Percentiles rank a stretch among this genome's conserved stretches.
These are phyloP conservation scores for Asterophora parasitica DNA, from an alignment of 768 basidiomycete species.

Conservation along the genomic window DNA sequence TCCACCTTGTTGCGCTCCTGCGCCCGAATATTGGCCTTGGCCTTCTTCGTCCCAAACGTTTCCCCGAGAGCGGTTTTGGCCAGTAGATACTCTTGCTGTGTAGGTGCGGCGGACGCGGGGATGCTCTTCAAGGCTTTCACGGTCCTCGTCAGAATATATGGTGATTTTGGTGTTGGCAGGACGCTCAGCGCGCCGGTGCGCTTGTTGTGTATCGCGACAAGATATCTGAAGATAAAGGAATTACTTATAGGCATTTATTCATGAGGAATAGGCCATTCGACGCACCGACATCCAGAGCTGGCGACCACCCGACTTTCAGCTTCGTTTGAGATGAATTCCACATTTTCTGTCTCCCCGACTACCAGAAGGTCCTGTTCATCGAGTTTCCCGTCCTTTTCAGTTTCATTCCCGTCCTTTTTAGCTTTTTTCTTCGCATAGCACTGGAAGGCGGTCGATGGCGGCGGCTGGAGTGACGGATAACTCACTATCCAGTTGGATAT, in stretches of 20 bases:
- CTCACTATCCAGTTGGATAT: constrained; percentile 33
- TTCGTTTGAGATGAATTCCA: constrained; percentile 75
- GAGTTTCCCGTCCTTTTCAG: constrained; percentile 18
- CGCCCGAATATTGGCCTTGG: constrained; percentile 78
- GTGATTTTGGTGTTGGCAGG: constrained; percentile 61
- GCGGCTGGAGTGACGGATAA: constrained; percentile 63
- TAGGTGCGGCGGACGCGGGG: constrained; percentile 43
- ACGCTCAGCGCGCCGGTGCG: constrained; percentile 65
- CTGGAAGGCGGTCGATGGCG: constrained; percentile 54
- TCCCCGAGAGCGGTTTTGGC: constrained; percentile 81
- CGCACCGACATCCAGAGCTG: constrained; percentile 66
- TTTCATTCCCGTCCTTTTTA: constrained; percentile 17
- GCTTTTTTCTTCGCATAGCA: constrained; percentile 47
- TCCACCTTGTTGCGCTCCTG: constrained; percentile 89
- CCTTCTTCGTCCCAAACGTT: constrained; percentile 94
- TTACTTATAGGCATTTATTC: not conserved
- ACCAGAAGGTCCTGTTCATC: constrained; percentile 42
- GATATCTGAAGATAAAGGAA: constrained; percentile 52
- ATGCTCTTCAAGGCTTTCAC: constrained; percentile 82
- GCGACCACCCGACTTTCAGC: constrained; percentile 45
- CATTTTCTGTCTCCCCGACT: constrained; percentile 77
- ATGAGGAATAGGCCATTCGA: constrained; percentile 8
- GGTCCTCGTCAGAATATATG: constrained; percentile 62
- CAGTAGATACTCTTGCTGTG: constrained; percentile 49
- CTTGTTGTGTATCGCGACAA: constrained; percentile 79